Base-by-base conservation (phyloP, 129 eudicot species). In the Chrysanthemum seticuspe region DNA sequence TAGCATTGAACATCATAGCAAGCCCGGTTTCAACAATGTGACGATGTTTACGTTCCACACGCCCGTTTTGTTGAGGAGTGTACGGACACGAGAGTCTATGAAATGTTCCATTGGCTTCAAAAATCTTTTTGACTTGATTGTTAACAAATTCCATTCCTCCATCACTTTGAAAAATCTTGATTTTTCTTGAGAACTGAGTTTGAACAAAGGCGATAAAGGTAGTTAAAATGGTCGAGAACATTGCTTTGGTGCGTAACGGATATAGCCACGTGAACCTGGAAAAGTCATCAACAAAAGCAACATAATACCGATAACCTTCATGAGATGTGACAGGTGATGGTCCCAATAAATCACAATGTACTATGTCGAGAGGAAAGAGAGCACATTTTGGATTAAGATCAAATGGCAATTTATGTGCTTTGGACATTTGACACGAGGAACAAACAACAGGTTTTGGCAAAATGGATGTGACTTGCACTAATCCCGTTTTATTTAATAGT, bases 361-460 rank as follows among this genome's bases (percentile, higher is more conserved):
- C 31, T 1, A 58, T 16, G 31, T 58, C 64, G 11, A 58, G 64
- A 19, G 31, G 31, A 58, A 16, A 19, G 11, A 16, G 3, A 0
- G 34, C 64, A 5, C 63, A 14, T 58, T 58, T 58, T 16, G 64
- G 64, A 8, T 58, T 58, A 21, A 18, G 64, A 58, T 58, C 64
- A 58, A 58, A 21, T 21, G 34, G 64, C 3, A 58, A 58, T 19
- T 58, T 58, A 1, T 58, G 10, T 18, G 31, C 31, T 58, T 18
- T 58, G 1, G 64, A 58, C 64, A 58, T 16, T 58, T 19, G 64
- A 58, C 64, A 58, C 12, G 64, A 10, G 34, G 65, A 59, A 59
- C 36, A 59, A 59, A 59, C 14, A 59, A 4, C 21, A 0, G 65
- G 65, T 4, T 59, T 59, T 7, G 65, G 65, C 65, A 59, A 59